Base-by-base conservation (phyloP, 345 rosid genomes). In the Citrus cavaleriei region DNA sequence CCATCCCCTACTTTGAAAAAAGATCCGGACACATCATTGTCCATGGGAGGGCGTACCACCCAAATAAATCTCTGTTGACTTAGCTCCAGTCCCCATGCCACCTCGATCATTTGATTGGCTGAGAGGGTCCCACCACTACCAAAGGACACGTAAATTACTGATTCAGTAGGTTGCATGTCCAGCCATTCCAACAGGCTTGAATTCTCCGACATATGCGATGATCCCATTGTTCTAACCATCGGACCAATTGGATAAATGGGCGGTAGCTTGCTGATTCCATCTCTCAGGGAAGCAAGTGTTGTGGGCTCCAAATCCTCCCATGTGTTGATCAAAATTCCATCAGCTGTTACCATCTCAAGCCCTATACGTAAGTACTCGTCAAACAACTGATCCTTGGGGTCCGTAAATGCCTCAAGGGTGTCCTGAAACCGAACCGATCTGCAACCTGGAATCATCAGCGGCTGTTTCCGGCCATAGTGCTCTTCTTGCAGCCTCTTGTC, bases 121-220 rank as follows among this genome's bases (percentile, higher is more conserved):
- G 93, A 78, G 0, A 89, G 76, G 4, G 93, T 86, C 3, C 95
- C 95, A 0, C 94, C 94, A 24, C 97, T 92, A 16, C 98, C 98
- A 57, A 92, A 90, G 6, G 93, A 92, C 22, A 93, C 85, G n/a
- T 84, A 91, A 3, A 93, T 58, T 49, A 90, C 93, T 22, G 93
- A 91, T 32, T 84, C 85, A 8, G 10, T 1, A 0, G 93, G 90
- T 65, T 91, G 92, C 21, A 10, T 27, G 73, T 89, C 86, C 12
- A 92, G 71, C 95, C 98, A 93, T 0, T 28, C 38, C 5, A 88
- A 64, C 4, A 89, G 77, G 58, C 8, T 54, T 0, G 21, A 27
- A 4, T 22, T 71, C 21, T 40, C 54, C 60, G 18, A 12, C 51
- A 1, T 10, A 49, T 24, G 28, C 7, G 19, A 2, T 2, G 62